A percentile compares a stretch with the other conserved stretches of the same genome.
Conservation (phyloP, 108 stramenopile genomes). For the Cylindrotheca fusiformis region DNA sequence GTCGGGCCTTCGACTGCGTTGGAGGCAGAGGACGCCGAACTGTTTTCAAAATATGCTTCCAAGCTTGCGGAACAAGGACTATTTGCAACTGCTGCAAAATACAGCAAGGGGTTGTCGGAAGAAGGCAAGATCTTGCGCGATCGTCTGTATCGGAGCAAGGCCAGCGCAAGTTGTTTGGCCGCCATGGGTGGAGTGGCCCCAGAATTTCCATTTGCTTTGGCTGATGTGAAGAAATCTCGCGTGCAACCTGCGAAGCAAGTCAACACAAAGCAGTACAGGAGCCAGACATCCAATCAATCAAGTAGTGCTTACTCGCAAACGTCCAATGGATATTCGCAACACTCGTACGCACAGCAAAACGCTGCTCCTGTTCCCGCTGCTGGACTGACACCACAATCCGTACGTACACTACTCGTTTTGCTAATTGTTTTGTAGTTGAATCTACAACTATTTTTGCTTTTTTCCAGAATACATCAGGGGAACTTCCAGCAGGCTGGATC, state of each 20-base stretch:
- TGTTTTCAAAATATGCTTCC: slow-evolving; percentile 85
- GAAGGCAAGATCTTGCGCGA: slow-evolving; percentile 69
- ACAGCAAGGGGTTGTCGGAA: slow-evolving; percentile 48
- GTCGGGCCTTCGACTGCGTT: slow-evolving; percentile 42
- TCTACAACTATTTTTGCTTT: no score
- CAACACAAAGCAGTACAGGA: slow-evolving; percentile 18
- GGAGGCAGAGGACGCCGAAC: slow-evolving; percentile 59
- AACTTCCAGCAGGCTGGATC: slow-evolving; percentile 76
- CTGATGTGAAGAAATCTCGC: slow-evolving; percentile 59
- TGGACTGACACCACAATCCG: no score
- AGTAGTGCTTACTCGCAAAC: slow-evolving; percentile 10
- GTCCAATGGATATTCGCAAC: slow-evolving; percentile 16
- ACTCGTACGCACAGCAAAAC: slow-evolving; percentile 5
- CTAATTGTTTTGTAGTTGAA: no score
- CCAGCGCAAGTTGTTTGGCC: slow-evolving; percentile 51
- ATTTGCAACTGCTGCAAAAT: slow-evolving; percentile 84
- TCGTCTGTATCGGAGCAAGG: slow-evolving; percentile 66
- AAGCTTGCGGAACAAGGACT: slow-evolving; percentile 91
- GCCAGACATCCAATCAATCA: background rate
- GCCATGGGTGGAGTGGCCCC: slow-evolving; percentile 61
- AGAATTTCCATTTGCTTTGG: slow-evolving; percentile 66
- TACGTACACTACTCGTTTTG: no score
- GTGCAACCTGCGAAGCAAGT: slow-evolving; percentile 19
- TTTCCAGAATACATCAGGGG: slow-evolving; percentile 6
- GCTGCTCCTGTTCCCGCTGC: slow-evolving; percentile 2